These are phyloP conservation scores for Lophiostoma macrostomum DNA, from an alignment of 495 filamentous ascomycete species.

Conservation along the genomic window DNA sequence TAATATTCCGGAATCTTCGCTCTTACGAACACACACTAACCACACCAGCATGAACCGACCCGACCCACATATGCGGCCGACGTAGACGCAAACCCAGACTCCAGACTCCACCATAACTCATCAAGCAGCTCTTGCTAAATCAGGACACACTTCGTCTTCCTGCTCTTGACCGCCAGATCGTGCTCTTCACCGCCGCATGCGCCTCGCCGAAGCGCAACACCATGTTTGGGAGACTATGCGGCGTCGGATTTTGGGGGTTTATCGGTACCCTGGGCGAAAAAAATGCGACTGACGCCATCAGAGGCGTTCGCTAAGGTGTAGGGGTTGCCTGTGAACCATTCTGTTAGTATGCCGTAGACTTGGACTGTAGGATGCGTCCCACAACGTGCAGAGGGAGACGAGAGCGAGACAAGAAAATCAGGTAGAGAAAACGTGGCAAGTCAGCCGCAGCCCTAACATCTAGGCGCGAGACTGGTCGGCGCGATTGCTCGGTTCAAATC, in stretches of 20 bases:
- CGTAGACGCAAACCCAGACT: neutral
- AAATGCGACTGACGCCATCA: slow-evolving; percentile 64
- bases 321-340: slow-evolving; percentile 62
- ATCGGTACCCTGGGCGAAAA: slow-evolving; percentile 81
- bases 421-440: too few species aligned
- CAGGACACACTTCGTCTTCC: neutral
- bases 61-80: neutral
- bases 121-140: too few species aligned
- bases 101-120: too few species aligned
- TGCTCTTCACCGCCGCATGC: slow-evolving; percentile 8
- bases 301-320: slow-evolving; percentile 78
- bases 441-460: too few species aligned
- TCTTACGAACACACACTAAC: neutral
- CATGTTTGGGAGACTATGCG: neutral
- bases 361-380: too few species aligned
- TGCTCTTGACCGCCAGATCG: slow-evolving; percentile 13
- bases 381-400: too few species aligned
- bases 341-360: neutral
- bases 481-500: too few species aligned
- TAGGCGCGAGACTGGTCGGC: too few species aligned
- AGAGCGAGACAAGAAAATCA: too few species aligned
- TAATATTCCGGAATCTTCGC: neutral
- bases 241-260: neutral
- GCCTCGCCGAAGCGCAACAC: too few species aligned
- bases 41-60: neutral